These are phyloP conservation scores for Phytophthora constricta DNA, from an alignment of 352 stramenopile genomes.

Conservation along the genomic window DNA sequence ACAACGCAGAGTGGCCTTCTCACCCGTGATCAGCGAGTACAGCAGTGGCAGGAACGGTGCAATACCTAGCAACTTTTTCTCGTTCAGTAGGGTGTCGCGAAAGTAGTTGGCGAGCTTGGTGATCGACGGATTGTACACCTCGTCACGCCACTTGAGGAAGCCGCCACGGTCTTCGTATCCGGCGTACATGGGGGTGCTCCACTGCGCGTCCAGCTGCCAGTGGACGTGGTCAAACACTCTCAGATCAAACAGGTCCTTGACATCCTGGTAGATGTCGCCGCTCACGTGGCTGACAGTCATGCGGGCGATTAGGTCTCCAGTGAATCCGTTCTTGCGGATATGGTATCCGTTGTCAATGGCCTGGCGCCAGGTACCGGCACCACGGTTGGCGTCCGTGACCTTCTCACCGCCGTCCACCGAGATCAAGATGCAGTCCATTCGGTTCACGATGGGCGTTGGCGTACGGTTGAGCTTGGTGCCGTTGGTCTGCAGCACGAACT, in stretches of 20 bases:
- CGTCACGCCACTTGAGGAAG: constrained; percentile 42
- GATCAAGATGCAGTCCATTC: constrained; percentile 44
- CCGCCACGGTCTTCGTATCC: constrained; percentile 37
- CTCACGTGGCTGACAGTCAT: constrained; percentile 45
- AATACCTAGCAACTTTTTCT: constrained; percentile 38
- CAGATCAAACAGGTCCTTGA: constrained; percentile 42
- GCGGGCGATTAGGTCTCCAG: constrained; percentile 42
- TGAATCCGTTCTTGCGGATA: constrained; percentile 43
- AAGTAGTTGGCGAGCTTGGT: constrained; percentile 40
- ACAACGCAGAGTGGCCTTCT: constrained; percentile 37
- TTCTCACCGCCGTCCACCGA: constrained; percentile 44
- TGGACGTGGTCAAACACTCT: constrained; percentile 45
- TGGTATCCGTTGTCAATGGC: constrained; percentile 46
- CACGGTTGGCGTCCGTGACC: constrained; percentile 40
- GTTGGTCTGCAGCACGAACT: constrained; percentile 40
- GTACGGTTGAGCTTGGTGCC: constrained; percentile 47
- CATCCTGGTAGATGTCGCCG: constrained; percentile 46
- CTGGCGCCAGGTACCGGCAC: constrained; percentile 37
- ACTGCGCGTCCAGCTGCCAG: constrained; percentile 48
- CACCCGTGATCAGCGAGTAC: constrained; percentile 36
- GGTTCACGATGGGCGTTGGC: constrained; percentile 34
- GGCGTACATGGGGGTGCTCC: constrained; percentile 42
- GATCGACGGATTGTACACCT: constrained; percentile 46
- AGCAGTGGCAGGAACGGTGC: constrained; percentile 41
- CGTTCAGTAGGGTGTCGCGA: constrained; percentile 28